Base-by-base conservation (phyloP, 441 rosid genomes). In the Syzygium syzygioides region DNA sequence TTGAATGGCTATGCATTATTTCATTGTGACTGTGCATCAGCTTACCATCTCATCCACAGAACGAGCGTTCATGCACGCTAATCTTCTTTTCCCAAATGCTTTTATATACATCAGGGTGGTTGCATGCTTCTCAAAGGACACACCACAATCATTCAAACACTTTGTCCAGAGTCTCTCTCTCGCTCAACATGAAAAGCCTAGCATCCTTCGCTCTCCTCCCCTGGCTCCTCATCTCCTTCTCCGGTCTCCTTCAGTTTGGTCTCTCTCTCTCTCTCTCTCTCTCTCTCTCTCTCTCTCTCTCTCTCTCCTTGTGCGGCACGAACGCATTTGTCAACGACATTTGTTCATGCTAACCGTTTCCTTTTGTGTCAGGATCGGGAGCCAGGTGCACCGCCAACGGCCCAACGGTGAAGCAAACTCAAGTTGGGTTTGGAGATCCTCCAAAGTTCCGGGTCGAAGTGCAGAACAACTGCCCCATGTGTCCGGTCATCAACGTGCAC, bases 401-500 rank as follows among this genome's bases (percentile, higher is more conserved):
- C 79, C 94, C 94, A 5, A 84, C 88, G 0, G 85, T 92, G 48
- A 57, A 89, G 45, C 96, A 95, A 87, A 91, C 92, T 14, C 92
- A 88, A 52, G 89, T 93, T 87, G 91, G 90, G 9, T 87, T 85
- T 10, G 89, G 93, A 32, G 86, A 80, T 45, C 91, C 91, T 88
- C 91, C 91, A 86, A 91, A 87, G 90, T 94, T 86, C 68, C 93
- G 10, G 89, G 96, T 93, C 68, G 92, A 93, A 86, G 91, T 95
- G 50, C 87, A 87, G 87, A 95, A 94, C 91, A 93, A 86, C 79
- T 94, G 95, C 83, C 95, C 94, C 5, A 92, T 91, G 93, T 94
- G 95, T 84, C 96, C 96, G 14, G 87, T 93, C 53, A 94, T 94
- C 84, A 90, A 94, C 60, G 85, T 95, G 89, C 95, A 93, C 87